These are phyloP conservation scores for Aspergillus biplanus DNA, from an alignment of 495 filamentous ascomycete genomes.

Conservation along the genomic window DNA sequence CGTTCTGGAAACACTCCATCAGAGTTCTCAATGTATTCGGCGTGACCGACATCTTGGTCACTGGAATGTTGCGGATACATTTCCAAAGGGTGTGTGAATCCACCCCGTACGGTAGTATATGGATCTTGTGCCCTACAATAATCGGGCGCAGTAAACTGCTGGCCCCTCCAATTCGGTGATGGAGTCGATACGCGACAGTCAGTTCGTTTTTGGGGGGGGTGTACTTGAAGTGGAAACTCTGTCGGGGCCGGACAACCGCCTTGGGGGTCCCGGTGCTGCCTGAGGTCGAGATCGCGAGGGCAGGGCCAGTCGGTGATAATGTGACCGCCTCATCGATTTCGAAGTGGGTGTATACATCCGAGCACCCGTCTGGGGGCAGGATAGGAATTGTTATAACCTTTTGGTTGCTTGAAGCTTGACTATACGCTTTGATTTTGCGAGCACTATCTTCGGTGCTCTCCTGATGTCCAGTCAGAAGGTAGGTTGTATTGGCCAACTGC, in stretches of 20 bases:
- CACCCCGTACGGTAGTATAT: neutral
- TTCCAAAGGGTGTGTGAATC: neutral
- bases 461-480: neutral
- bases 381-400: neutral
- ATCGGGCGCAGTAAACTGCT: neutral
- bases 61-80: neutral
- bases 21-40: neutral
- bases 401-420: neutral
- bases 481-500: neutral
- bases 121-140: neutral
- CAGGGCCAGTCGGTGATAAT: neutral
- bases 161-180: slow-evolving; percentile 1
- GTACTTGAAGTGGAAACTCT: neutral
- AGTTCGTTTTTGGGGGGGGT: neutral
- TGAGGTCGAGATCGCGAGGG: neutral
- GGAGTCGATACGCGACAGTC: neutral
- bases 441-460: neutral
- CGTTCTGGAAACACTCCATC: neutral
- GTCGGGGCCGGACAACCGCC: neutral
- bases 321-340: neutral
- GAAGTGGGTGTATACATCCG: neutral
- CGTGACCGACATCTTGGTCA: neutral
- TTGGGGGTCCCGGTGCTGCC: neutral
- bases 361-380: neutral
- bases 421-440: neutral